A percentile compares a stretch with the other conserved stretches of the same genome.
Conservation (phyloP, 495 filamentous ascomycete species). For the Trichoderma orchidacearum region DNA sequence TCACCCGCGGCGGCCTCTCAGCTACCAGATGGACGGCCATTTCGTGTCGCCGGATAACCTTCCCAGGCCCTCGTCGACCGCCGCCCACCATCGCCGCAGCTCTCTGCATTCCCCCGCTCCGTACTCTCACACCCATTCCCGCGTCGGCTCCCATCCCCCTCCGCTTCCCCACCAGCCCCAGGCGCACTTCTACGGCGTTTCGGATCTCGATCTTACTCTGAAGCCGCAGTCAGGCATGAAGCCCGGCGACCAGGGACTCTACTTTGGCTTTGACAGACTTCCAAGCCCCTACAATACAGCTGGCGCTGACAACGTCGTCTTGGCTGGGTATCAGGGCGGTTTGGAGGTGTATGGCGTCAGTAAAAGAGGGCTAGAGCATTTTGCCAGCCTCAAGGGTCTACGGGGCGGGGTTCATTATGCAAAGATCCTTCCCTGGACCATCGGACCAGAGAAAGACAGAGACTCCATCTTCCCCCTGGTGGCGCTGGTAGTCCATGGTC, state of each 20-base stretch:
- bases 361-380: conserved; percentile 47
- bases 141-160: conserved; percentile 34
- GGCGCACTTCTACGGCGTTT: conserved; percentile 52
- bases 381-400: conserved; percentile 58
- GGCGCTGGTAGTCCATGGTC: conserved; percentile 64
- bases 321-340: conserved; percentile 63
- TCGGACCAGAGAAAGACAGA: conserved; percentile 8
- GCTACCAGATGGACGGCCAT: conserved; percentile 35
- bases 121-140: conserved; percentile 20
- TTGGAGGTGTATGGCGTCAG: conserved; percentile 59
- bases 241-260: conserved; percentile 52
- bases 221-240: conserved; percentile 33
- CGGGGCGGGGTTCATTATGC: conserved; percentile 70
- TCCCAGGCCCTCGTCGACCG: conserved; percentile 27
- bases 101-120: conserved; percentile 44
- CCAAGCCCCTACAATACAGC: conserved; percentile 30
- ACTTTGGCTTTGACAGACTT: conserved; percentile 68
- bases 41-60: conserved; percentile 25
- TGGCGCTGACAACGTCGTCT: conserved; percentile 50
- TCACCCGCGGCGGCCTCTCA: conserved; percentile 27
- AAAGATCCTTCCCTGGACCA: conserved; percentile 56
- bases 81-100: conserved; percentile 32
- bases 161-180: conserved; percentile 74
- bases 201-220: conserved; percentile 55
- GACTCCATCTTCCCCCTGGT: conserved; percentile 45